Percentiles rank a stretch among this genome's conserved stretches.
phyloP scores from a whole-genome alignment of 2,329 filamentous ascomycete species.

The Phyllosticta citribraziliensis region DNA sequence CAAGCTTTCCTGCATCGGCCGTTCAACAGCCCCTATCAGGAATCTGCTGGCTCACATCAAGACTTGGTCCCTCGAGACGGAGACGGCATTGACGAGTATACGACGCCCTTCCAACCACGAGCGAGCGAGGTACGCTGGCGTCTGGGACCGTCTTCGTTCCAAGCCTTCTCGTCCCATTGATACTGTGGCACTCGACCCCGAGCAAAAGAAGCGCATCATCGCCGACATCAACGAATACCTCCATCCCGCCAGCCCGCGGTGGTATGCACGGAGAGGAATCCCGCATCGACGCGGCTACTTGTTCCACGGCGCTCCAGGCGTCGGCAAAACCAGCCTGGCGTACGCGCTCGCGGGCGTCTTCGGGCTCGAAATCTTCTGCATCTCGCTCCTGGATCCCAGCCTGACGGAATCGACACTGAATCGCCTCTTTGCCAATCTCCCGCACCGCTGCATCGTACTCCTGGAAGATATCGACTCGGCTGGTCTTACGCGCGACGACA shows the following conservation, averaged over 20 bases:
- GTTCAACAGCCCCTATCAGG: conserved; percentile 40
- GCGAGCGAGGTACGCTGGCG: conserved; percentile 21
- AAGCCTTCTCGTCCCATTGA: conserved; percentile 61
- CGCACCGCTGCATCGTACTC: conserved; percentile 35
- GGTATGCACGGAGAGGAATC: conserved; percentile 77
- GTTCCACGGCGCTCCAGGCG: conserved; percentile 67
- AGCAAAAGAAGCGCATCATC: conserved; percentile 57
- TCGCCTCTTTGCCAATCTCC: conserved; percentile 33
- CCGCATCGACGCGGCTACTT: conserved; percentile 78
- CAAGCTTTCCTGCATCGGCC: conserved; percentile 37
- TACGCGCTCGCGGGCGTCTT: conserved; percentile 38
- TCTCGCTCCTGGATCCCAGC: conserved; percentile 53
- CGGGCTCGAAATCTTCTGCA: conserved; percentile 36
- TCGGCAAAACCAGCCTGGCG: conserved; percentile 51
- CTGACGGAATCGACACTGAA: conserved; percentile 57
- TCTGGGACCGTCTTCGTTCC: conserved; percentile 34
- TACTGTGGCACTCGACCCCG: conserved; percentile 62
- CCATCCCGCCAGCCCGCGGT: conserved; percentile 59
- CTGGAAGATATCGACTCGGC: conserved; percentile 41
- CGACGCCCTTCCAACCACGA: conserved; percentile 36
- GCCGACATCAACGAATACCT: conserved; percentile 71
- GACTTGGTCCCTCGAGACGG: conserved; percentile 32
- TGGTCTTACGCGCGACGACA: conserved; percentile 30
- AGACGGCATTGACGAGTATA: conserved; percentile 36
- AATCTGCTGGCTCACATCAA: conserved; percentile 36